Percentiles rank a stretch among this genome's conserved stretches.
These are phyloP conservation scores for Teunomyces barrocoloradensis DNA, from an alignment of 805 yeast genomes.

Conservation along the genomic window DNA sequence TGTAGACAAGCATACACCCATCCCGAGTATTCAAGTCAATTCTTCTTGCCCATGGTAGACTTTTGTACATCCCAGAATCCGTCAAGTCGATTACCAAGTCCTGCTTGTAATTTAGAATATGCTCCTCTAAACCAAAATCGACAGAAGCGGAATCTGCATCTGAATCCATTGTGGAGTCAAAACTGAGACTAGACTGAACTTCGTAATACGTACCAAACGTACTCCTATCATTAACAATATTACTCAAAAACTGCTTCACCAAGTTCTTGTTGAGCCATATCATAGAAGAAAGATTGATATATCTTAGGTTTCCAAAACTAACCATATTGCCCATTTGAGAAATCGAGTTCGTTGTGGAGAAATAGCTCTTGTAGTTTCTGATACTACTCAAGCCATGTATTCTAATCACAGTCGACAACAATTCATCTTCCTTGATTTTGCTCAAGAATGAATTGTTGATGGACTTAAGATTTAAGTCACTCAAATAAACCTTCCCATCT, in stretches of 20 bases:
- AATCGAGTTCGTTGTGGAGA: slow-evolving; percentile 1
- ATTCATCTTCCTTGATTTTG: slow-evolving; percentile 31
- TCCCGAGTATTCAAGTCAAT: slow-evolving; percentile 22
- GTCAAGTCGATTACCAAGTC: slow-evolving; percentile 38
- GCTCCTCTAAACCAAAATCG: not conserved
- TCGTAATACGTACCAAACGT: not conserved
- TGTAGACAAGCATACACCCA: slow-evolving; percentile 26
- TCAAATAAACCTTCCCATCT: slow-evolving; percentile 29
- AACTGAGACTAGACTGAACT: not conserved
- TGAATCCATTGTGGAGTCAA: not conserved
- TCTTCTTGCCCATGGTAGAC: slow-evolving; percentile 44
- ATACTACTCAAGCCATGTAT: slow-evolving; percentile 21
- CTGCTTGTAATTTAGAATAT: slow-evolving; percentile 8
- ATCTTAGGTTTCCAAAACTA: slow-evolving; percentile 22
- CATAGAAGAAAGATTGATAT: slow-evolving; percentile 42
- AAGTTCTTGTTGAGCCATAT: slow-evolving; percentile 46
- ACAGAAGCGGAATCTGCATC: not conserved
- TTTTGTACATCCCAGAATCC: slow-evolving; percentile 49
- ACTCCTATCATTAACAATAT: slow-evolving; percentile 18
- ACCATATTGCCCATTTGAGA: not conserved
- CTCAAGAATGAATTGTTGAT: slow-evolving; percentile 30
- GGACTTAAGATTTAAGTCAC: slow-evolving; percentile 42
- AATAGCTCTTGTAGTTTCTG: not conserved
- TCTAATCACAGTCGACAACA: slow-evolving; percentile 24
- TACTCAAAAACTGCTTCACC: slow-evolving; percentile 33